These are phyloP conservation scores for Pythium periplocum DNA, from an alignment of 352 stramenopile species.

Conservation along the genomic window DNA sequence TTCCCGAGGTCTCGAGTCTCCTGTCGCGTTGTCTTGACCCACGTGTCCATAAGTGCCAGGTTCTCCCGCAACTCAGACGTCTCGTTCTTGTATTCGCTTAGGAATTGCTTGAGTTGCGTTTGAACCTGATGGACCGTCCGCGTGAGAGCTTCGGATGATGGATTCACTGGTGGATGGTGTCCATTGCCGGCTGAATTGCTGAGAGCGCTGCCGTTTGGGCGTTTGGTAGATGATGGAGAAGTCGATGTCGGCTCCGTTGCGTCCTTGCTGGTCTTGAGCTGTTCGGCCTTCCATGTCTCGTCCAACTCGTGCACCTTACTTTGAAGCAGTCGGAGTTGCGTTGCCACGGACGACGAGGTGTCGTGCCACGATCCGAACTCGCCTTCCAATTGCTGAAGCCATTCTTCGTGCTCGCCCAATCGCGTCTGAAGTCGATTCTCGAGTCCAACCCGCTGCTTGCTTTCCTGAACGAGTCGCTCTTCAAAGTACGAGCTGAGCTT, in stretches of 20 bases:
- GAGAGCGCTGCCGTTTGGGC: neutral
- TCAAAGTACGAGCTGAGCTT: conserved; percentile 68
- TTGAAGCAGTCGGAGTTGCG: conserved; percentile 28
- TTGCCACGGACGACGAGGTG: conserved; percentile 24
- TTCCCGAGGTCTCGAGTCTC: conserved; percentile 41
- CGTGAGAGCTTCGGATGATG: conserved; percentile 11
- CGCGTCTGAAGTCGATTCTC: conserved; percentile 56
- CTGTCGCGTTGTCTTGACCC: conserved; percentile 30
- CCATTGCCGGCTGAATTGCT: neutral
- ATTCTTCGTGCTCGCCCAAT: conserved; percentile 67
- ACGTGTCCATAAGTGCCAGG: conserved; percentile 35
- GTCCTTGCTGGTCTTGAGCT: conserved; percentile 28
- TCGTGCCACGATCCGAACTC: conserved; percentile 55
- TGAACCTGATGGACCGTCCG: conserved; percentile 30
- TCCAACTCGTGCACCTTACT: conserved; percentile 25
- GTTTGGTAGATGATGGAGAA: neutral
- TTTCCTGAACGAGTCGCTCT: conserved; percentile 49
- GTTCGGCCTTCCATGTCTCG: conserved; percentile 17
- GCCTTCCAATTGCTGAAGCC: conserved; percentile 74
- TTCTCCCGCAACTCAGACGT: conserved; percentile 28
- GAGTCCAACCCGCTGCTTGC: conserved; percentile 49
- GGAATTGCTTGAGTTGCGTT: conserved; percentile 31
- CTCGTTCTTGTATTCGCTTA: conserved; percentile 31
- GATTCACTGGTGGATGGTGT: neutral
- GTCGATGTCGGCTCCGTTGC: neutral